Base-by-base conservation (phyloP, 768 basidiomycete species). In the Exidia glandulosa region DNA sequence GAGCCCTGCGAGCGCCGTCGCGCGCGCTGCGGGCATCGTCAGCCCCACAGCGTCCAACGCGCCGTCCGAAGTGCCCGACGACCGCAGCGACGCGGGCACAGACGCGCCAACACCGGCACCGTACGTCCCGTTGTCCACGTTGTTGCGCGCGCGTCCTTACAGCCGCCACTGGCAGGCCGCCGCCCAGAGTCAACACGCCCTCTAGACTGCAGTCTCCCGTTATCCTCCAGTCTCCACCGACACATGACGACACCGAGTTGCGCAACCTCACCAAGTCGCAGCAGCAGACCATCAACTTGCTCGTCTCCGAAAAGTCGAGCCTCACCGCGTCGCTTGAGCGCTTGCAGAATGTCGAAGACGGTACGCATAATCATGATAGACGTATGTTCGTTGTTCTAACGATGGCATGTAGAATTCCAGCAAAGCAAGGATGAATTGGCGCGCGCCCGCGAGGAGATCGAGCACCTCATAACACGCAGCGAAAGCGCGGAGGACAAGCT, bases 261-360 rank as follows among this genome's bases (percentile, higher is more conserved):
- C 58, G 59, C 27, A 56, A 52, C 10, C 55, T 63, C 14, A 25
- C 65, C 10, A 45, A 63, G 19, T 64, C 57, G 16, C 85, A 87
- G 64, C 83, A 82, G 61, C 84, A 84, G 65, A 88, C 87, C 0
- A 88, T 94, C 60, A 77, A 85, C 52, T 69, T 87, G n/a, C 76
- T 94, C 14, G 88, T 91, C 23, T 78, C 83, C 2, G 88, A 89
- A 66, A 88, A 88, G 70, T 78, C 81, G 6, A 75, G 79, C 23
- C 74, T 89, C 34, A 72, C 75, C 16, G 68, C 65, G n/a, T 65
- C 84, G 45, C 68, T 87, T 45, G 78, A 85, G 63, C 79, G 79
- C 57, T 67, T 86, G 52, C 80, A 82, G 48, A 79, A 75, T 54
- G 70, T 80, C n/a, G 86, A 88, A 67, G 72, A 76, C 41, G 77